A percentile compares a stretch with the other conserved stretches of the same genome.
Conservation (phyloP, 345 rosid genomes). For the Linum tenue region DNA sequence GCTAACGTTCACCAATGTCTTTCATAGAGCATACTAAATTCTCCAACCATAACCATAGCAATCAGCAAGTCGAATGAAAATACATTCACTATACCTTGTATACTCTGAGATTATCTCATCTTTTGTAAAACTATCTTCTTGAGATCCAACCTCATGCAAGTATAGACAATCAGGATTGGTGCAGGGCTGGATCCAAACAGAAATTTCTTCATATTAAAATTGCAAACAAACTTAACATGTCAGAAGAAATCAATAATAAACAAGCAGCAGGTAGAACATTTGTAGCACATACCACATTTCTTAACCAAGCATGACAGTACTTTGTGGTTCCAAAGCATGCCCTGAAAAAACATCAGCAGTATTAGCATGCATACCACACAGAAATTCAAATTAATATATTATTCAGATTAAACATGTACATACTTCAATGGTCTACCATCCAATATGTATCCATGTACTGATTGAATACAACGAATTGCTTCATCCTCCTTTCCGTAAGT, state of each 20-base stretch:
- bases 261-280: background rate
- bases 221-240: background rate
- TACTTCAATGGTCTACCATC: conserved; percentile 73
- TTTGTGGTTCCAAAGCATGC: conserved; percentile 96
- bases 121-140: conserved; percentile 25
- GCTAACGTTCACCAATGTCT: background rate
- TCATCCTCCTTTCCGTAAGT: conserved; percentile 79
- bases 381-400: background rate
- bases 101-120: conserved; percentile 23
- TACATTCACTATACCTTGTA: conserved; percentile 15
- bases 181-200: conserved; percentile 21
- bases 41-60: background rate
- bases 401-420: conserved; percentile 11
- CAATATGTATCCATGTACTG: conserved; percentile 84
- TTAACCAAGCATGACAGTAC: conserved; percentile 96
- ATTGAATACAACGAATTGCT: conserved; percentile 82
- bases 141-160: conserved; percentile 24
- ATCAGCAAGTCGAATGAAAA: background rate
- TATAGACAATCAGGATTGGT: conserved; percentile 24
- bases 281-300: conserved; percentile 55
- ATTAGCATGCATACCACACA: conserved; percentile 14
- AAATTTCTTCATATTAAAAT: background rate
- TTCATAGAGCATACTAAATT: background rate
- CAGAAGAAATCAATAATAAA: background rate
- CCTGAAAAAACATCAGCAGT: conserved; percentile 30